Evolutionary conservation across 2,329 filamentous ascomycete genomes (phyloP), one percentile per base, ranked within the genome.

Genomic region (Raffaelea arxii): DNA sequence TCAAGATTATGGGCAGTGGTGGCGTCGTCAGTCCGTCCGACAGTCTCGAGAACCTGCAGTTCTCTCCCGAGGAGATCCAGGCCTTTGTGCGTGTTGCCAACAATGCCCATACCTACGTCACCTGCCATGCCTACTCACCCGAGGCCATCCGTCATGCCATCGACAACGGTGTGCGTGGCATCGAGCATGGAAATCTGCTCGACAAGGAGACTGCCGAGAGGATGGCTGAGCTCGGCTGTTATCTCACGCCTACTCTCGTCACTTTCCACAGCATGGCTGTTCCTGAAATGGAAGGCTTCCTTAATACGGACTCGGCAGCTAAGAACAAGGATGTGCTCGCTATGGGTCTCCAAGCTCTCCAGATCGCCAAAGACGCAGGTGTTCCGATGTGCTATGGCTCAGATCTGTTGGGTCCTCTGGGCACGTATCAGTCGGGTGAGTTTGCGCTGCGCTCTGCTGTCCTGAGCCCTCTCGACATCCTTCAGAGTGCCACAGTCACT

Each of bases 1-100:
- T 82, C 58, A 81, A 81, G 58, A 75, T 82, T 51, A 80, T 80
- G 75, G 65, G 65, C 1, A 68, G 68, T 5, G 77, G 78, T 2
- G 77, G 78, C 9, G 75, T 81, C 2, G 67, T 71, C 0, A 73
- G 67, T 11, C 74, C 74, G 0, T 77, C 74, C 0, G 77, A 80
- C 54, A 32, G 43, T 35, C 61, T 80, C 11, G 67, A 71, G 7
- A 67, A 71, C 53, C 59, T 72, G 14, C 77, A 81, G 55, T 81
- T 80, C 58, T 74, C 74, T 0, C 61, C 67, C 0, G 71, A 69
- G 30, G 78, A 81, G 61, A 71, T 81, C 46, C 60, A 60, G 35
- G 74, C 77, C 5, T 75, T 80, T 41, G 62, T 64, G 5, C 68
- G 67, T 22, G 69, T 71, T 2, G 75, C 76, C 0, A 59, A 56